A percentile compares a stretch with the other conserved stretches of the same genome.
These are phyloP conservation scores for Phytopythium ostracodes DNA, from an alignment of 352 stramenopile species.

Conservation along the genomic window DNA sequence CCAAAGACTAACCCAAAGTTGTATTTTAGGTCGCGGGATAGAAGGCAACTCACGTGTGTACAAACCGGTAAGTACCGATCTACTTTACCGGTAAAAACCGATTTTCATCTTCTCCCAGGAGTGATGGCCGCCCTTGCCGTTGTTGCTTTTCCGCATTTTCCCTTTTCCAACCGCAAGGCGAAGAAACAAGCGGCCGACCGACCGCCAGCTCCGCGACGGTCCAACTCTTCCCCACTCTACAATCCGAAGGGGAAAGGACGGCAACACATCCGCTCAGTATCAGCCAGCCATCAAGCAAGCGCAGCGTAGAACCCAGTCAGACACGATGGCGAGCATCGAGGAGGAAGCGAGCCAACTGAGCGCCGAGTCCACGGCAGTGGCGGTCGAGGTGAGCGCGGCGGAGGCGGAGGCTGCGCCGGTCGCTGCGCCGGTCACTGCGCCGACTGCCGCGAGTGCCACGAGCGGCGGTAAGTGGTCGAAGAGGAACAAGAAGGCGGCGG, in stretches of 20 bases:
- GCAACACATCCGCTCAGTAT: background rate
- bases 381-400: background rate
- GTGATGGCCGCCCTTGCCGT: background rate
- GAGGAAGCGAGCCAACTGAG: background rate
- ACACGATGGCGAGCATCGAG: background rate
- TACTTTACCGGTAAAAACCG: no score
- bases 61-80: no score
- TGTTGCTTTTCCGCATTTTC: slow-evolving; percentile 1
- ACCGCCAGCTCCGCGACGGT: background rate
- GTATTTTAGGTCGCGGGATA: no score
- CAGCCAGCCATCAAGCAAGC: background rate
- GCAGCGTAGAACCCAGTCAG: background rate
- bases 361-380: background rate
- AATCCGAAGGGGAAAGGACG: no score
- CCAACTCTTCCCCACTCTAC: no score
- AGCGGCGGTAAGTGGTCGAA: slow-evolving; percentile 13
- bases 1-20: no score
- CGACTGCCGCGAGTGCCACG: background rate
- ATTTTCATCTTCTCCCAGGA: background rate
- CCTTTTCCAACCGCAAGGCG: background rate
- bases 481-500: slow-evolving; percentile 20
- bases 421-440: background rate
- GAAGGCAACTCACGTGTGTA: no score
- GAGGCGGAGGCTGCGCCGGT: background rate
- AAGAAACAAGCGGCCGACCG: background rate